Base-by-base conservation (phyloP, 1,284 basidiomycete species). In the Schizopora paradoxa region DNA sequence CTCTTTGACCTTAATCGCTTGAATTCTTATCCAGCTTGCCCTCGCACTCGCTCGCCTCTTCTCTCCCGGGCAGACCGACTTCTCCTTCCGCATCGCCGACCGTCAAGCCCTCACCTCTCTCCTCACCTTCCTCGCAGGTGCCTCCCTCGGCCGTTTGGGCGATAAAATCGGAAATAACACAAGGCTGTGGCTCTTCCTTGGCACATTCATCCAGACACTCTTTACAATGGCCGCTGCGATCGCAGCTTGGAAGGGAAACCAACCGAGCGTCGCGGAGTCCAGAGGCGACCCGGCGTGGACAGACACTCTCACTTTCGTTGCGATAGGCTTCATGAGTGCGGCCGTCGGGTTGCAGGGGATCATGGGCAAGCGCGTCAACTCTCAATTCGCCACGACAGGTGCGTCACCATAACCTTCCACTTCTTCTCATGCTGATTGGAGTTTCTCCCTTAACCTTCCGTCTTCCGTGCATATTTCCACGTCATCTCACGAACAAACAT, bases 341-440 rank as follows among this genome's bases (percentile, higher is more conserved):
- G 84, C 78, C 57, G 68, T 91, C 56, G 87, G 86, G 2, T 64
- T 90, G 32, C 83, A 91, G 63, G 89, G 87, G n/a, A 86, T 91
- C 58, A 73, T 90, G 63, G 86, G 82, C 46, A 91, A 91, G 67
- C 69, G 82, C 49, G 62, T 90, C 45, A 88, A 83, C 54, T 83
- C 81, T 8, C 82, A 87, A 53, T 89, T 91, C 63, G 77, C 79
- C 34, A 90, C 86, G 13, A 85, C 83, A 14, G 77, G 83, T 85
- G 47, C 56, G 80, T 69, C 11, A 34, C 40, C 45, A 36, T 56
- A 56, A 58, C 33, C 56, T 63, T 6, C 34, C 32, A 6, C 60
- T 1, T 10, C 22, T 29, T 25, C 32, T 37, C 22, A 33, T 37
- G 16, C 5, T 31, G n/a, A 16, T 22, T 38, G 40, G 25, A 39